Evolutionary conservation across 225 moss, liverwort and hornwort species (phyloP).

Genomic region (Polytrichum commune): DNA sequence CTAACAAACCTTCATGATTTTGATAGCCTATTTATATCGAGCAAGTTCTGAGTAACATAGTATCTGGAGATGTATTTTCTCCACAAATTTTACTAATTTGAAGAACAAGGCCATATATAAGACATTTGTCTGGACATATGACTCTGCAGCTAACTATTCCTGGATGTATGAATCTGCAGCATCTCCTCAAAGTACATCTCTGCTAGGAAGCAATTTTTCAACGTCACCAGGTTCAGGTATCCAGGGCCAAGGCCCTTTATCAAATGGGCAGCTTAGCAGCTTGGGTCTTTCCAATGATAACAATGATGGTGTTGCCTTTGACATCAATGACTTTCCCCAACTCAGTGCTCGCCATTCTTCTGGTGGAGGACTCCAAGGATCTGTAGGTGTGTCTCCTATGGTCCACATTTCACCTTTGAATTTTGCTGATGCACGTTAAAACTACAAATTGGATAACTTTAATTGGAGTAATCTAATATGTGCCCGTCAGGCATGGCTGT

Average conservation of each 20-base stretch:
- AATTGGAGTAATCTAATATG: neutral
- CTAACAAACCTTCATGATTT: too few relatives aligned
- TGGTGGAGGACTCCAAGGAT: slow-evolving; percentile 62
- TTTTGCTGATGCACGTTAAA: slow-evolving; percentile 2
- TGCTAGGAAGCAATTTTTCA: slow-evolving; percentile 89
- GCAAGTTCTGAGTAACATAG: too few relatives aligned
- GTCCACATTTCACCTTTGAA: neutral
- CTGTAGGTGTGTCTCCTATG: slow-evolving; percentile 51
- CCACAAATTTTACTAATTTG: too few relatives aligned
- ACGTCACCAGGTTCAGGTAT: slow-evolving; percentile 88
- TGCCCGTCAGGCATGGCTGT: slow-evolving; percentile 19
- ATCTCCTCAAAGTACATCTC: slow-evolving; percentile 68
- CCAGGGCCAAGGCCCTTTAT: slow-evolving; percentile 69
- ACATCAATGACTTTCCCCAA: slow-evolving; percentile 96
- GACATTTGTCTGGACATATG: too few relatives aligned
- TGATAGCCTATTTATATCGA: too few relatives aligned
- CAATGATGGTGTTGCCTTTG: slow-evolving; percentile 84
- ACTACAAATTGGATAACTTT: neutral
- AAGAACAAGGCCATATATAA: too few relatives aligned
- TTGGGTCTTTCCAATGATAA: slow-evolving; percentile 65
- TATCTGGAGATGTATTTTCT: too few relatives aligned
- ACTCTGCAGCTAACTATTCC: too few relatives aligned
- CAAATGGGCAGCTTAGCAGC: slow-evolving; percentile 81
- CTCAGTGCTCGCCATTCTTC: slow-evolving; percentile 62
- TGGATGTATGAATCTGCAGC: slow-evolving; percentile 28